Base-by-base conservation (phyloP, 2,329 filamentous ascomycete genomes). In the Magnaporthales sp. region DNA sequence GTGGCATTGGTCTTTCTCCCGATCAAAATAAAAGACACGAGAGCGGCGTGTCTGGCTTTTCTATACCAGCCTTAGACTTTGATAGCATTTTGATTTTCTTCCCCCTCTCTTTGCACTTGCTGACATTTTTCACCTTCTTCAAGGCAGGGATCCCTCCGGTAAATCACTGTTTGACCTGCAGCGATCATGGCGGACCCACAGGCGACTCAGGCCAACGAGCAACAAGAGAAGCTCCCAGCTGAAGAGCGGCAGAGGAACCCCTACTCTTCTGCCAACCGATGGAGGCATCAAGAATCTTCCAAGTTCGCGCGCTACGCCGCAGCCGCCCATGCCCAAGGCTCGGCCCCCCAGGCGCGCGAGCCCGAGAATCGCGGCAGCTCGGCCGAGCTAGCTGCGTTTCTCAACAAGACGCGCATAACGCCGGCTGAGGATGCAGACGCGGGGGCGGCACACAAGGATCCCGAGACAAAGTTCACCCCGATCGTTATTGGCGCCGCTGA, bases 281-380 rank as follows among this genome's bases (percentile, higher is more conserved):
- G 87, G 87, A 83, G 86, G 66, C 87, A 89, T 73, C 84, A 88
- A 73, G 87, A 89, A 73, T 89, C 86, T 1, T 78, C 79, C 13
- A 79, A 84, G 38, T 89, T 80, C 72, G 80, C 80, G 64, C 80
- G 80, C 64, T 77, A 83, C 72, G 84, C 84, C 38, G 79, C 74
- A 22, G 66, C 70, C 62, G 64, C 66, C 63, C 31, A 24, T 10
- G 63, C 63, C n/a, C 68, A 70, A 54, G 67, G 69, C 63, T 68
- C 69, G 64, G 31, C 66, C 27, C 62, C 60, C 32, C 30, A 66
- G 22, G 67, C 67, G 58, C 80, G 80, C 67, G 78, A 80, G 46
- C 76, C 78, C 24, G 77, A 81, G 64, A 74, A 76, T 46, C 75
- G 74, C 69, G 75, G 77, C 67, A 77, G 77, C 67, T 84, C 83